Conservation (phyloP, 192 early-diverging fungal genomes). For the Backusella circina region DNA sequence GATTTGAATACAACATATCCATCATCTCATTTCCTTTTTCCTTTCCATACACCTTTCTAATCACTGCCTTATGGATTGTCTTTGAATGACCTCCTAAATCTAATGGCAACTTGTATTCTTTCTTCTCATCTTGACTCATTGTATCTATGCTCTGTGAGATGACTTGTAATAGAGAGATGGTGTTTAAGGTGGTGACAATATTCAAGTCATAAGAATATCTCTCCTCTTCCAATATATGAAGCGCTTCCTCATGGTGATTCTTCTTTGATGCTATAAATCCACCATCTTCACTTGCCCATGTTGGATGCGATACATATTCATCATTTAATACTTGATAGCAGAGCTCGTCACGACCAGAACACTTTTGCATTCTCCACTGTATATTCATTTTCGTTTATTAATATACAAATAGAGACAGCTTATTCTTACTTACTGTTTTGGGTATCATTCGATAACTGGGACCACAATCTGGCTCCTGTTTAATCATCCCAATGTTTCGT, state of each 20-base stretch:
- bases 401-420: too few relatives aligned
- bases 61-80: slow-evolving; percentile 82
- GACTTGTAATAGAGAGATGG: slow-evolving; percentile 86
- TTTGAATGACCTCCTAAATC: slow-evolving; percentile 81
- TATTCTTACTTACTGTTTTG: slow-evolving; percentile 46
- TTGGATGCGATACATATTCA: slow-evolving; percentile 91
- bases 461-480: slow-evolving; percentile 46
- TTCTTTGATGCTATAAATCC: slow-evolving; percentile 90
- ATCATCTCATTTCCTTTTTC: slow-evolving; percentile 85
- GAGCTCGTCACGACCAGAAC: slow-evolving; percentile 88
- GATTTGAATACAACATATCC: slow-evolving; percentile 89
- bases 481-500: slow-evolving; percentile 54
- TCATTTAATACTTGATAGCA: slow-evolving; percentile 94
- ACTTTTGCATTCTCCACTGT: slow-evolving; percentile 51
- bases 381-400: neutral
- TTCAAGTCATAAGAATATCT: slow-evolving; percentile 91
- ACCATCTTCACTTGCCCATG: slow-evolving; percentile 84
- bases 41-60: slow-evolving; percentile 92
- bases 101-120: slow-evolving; percentile 63
- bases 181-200: slow-evolving; percentile 89
- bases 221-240: slow-evolving; percentile 95
- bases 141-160: slow-evolving; percentile 76
- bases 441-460: slow-evolving; percentile 73
- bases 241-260: slow-evolving; percentile 86
- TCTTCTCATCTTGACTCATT: slow-evolving; percentile 79